Conservation (phyloP, 257 asterid species). For the Scutellaria baicalensis region DNA sequence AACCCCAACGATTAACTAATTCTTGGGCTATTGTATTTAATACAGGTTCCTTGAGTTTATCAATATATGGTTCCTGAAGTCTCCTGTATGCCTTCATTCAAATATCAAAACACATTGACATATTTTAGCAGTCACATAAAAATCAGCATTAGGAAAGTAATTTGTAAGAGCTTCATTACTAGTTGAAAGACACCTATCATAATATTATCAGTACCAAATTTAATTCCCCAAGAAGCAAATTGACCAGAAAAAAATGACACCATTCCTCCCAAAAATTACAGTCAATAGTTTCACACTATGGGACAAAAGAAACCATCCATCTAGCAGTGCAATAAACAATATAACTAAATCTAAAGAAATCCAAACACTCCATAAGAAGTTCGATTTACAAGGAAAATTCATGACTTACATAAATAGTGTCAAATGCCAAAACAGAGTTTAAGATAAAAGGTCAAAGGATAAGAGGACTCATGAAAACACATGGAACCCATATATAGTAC, state of each 20-base stretch:
- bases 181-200: background rate
- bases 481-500: background rate
- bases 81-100: slow-evolving; percentile 61
- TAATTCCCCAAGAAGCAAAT: background rate
- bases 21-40: slow-evolving; percentile 56
- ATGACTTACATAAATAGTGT: background rate
- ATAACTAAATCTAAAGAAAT: background rate
- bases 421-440: background rate
- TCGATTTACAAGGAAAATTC: background rate
- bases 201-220: background rate
- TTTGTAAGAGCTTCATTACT: background rate
- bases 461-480: background rate
- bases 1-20: slow-evolving; percentile 58
- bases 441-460: background rate
- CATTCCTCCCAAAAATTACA: background rate
- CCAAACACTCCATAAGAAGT: background rate
- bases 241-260: slow-evolving; percentile 2
- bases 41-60: slow-evolving; percentile 72
- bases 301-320: background rate
- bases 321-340: background rate
- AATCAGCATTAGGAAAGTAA: background rate
- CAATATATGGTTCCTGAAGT: slow-evolving; percentile 79
- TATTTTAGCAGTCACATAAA: background rate
- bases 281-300: background rate
- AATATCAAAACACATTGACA: background rate